These are phyloP conservation scores for Cydonia oblonga DNA, from an alignment of 331 rosid genomes.

Conservation along the genomic window DNA sequence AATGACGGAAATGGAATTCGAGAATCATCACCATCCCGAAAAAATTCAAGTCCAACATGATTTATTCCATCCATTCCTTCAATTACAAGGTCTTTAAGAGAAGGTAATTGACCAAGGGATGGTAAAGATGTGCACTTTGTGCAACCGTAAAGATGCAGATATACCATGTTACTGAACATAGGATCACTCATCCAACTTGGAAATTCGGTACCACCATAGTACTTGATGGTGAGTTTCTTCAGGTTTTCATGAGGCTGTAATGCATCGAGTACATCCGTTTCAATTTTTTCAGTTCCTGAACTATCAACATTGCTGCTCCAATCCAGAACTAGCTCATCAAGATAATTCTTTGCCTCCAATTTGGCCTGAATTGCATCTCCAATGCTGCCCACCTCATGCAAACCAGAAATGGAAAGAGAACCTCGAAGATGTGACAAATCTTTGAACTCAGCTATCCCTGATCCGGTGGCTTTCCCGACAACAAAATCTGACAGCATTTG, in stretches of 20 bases:
- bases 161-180: background rate
- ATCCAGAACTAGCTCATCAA: slow-evolving; percentile 15
- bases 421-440: slow-evolving; percentile 20
- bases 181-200: slow-evolving; percentile 17
- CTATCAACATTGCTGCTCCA: slow-evolving; percentile 20
- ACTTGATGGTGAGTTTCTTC: background rate
- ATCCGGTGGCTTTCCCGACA: slow-evolving; percentile 9
- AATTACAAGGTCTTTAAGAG: slow-evolving; percentile 14
- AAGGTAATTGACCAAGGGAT: slow-evolving; percentile 27
- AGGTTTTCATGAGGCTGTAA: slow-evolving; percentile 18
- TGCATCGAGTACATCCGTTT: slow-evolving; percentile 5
- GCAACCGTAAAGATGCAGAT: slow-evolving; percentile 4
- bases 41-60: slow-evolving; percentile 16
- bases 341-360: slow-evolving; percentile 14
- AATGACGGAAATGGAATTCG: slow-evolving; percentile 14
- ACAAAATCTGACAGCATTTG: slow-evolving; percentile 13
- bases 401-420: slow-evolving; percentile 12
- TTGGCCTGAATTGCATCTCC: slow-evolving; percentile 17
- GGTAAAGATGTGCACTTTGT: slow-evolving; percentile 21
- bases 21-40: background rate
- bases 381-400: slow-evolving; percentile 18
- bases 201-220: slow-evolving; percentile 14
- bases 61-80: background rate
- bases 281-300: slow-evolving; percentile 8
- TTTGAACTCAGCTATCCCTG: slow-evolving; percentile 15